Conservation (phyloP, 768 basidiomycete species). For the Pholiota molesta region DNA sequence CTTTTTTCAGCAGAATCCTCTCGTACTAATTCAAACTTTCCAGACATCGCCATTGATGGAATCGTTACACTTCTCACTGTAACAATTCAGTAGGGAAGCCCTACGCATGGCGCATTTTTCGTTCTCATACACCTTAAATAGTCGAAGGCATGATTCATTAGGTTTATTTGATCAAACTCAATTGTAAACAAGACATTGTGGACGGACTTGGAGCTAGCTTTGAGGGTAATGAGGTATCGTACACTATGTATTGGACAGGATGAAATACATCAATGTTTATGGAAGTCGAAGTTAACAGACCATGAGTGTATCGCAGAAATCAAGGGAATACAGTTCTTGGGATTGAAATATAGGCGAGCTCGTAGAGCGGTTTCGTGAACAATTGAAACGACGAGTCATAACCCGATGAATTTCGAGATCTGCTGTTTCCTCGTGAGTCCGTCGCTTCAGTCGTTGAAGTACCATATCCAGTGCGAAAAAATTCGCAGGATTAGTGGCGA, state of each 20-base stretch:
- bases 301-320: not conserved
- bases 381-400: not conserved
- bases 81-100: slow-evolving; percentile 31
- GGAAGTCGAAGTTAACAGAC: not conserved
- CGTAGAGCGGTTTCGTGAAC: not conserved
- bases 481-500: slow-evolving; percentile 76
- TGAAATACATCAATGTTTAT: slow-evolving; percentile 7
- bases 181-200: slow-evolving; percentile 3
- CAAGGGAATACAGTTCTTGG: slow-evolving; percentile 11
- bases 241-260: slow-evolving; percentile 11
- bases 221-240: not conserved
- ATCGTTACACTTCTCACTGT: slow-evolving; percentile 58
- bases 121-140: slow-evolving; percentile 3
- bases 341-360: not conserved
- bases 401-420: slow-evolving; percentile 23
- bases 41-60: slow-evolving; percentile 65
- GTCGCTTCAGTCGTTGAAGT: slow-evolving; percentile 60
- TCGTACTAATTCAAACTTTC: not conserved
- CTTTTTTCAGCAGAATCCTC: not conserved
- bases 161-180: slow-evolving; percentile 4
- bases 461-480: slow-evolving; percentile 80
- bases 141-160: slow-evolving; percentile 1
- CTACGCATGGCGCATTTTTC: slow-evolving; percentile 12
- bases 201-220: not conserved
- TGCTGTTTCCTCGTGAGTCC: slow-evolving; percentile 37